phyloP scores from a whole-genome alignment of 352 stramenopile genomes.

The Pythium pyrilobum region DNA sequence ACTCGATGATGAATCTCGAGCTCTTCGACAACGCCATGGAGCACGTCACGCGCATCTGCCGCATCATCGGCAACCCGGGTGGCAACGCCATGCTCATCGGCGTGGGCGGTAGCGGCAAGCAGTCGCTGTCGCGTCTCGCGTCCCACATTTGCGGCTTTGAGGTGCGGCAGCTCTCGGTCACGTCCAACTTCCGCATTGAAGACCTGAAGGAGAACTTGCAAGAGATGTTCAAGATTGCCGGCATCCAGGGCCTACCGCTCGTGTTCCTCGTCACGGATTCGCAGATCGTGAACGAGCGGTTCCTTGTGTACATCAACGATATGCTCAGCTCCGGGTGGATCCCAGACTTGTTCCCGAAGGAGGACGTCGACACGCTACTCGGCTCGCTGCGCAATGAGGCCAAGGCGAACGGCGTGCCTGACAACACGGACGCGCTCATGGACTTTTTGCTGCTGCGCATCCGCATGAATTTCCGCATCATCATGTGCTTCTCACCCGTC shows the following conservation, averaged over 20 bases:
- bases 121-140: constrained; percentile 93
- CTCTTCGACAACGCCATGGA: constrained; percentile 98
- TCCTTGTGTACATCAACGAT: constrained; percentile 99
- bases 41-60: constrained; percentile 95
- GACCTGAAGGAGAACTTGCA: constrained; percentile 96
- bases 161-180: constrained; percentile 93
- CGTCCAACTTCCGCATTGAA: constrained; percentile 94
- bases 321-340: constrained; percentile 94
- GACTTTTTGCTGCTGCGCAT: constrained; percentile 96
- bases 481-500: constrained; percentile 97
- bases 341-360: constrained; percentile 95
- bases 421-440: constrained; percentile 92
- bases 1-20: constrained; percentile 98
- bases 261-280: constrained; percentile 98
- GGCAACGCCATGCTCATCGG: constrained; percentile 98
- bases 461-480: constrained; percentile 93
- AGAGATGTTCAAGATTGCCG: constrained; percentile 95
- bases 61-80: constrained; percentile 95
- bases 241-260: constrained; percentile 91
- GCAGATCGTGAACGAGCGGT: constrained; percentile 97
- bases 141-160: constrained; percentile 97
- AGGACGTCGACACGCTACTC: constrained; percentile 94
- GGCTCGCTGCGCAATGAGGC: constrained; percentile 91
- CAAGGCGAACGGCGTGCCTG: constrained; percentile 92
- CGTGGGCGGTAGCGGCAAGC: constrained; percentile 95